Base-by-base conservation (phyloP, 306 rosid genomes). In the Cucumis sativus region DNA sequence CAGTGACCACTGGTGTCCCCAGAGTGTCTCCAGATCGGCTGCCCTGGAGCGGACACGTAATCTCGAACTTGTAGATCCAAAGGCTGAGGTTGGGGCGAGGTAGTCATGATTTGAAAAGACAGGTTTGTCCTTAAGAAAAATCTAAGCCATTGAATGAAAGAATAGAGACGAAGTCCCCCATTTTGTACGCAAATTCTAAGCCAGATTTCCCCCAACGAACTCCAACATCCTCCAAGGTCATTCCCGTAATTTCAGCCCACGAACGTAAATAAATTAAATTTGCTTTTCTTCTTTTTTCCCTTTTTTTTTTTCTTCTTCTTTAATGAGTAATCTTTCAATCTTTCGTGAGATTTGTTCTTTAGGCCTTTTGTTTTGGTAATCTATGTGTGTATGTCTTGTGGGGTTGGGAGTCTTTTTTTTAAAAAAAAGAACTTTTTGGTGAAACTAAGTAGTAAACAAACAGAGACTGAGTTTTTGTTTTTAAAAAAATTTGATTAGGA, bases 221-320 rank as follows among this genome's bases (percentile, higher is more conserved):
- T 59, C 33, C 62, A 21, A 30, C 49, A 62, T 63, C 66, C 84
- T 65, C 74, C 30, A 65, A 90, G 98, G 97, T 80, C 90, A 91
- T 85, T 84, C 80, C 21, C 35, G 78, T 14, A 83, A 72, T 65
- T 18, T 17, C 77, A 64, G 10, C 55, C 39, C 10, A 23, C 6
- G 9, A 58, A 35, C 13, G 21, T 6, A 70, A 70, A 14, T 39
- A 23, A 57, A 23, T 41, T 33, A 33, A 33, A 39, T 23, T 76
- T 76, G 0, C 3, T 39, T 2, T 21, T 75, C 40, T 58, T 75
- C 6, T 20, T 69, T 45, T 43, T 45, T 3, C 16, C 6, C 6
- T n/a, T 68, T 68, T 33, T 33, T 28, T 28, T 28, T 28, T 28
- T 28, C 30, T 28, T 4, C 21, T 41, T 17, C 47, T 20, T 41